Conservation (phyloP, 2,329 filamentous ascomycete genomes). For the Alternaria novae-zelandiae region DNA sequence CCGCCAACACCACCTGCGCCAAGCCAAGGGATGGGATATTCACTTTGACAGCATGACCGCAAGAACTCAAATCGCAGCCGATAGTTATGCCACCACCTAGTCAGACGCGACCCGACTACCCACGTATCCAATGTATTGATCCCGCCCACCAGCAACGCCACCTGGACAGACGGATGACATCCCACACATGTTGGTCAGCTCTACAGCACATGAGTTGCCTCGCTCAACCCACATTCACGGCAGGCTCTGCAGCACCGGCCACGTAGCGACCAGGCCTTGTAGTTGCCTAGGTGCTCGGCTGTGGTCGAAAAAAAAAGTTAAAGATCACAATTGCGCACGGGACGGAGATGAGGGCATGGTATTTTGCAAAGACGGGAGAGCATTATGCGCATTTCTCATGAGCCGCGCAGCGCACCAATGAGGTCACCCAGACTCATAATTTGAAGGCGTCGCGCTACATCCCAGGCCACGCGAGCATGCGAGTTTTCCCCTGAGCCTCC, state of each 20-base stretch:
- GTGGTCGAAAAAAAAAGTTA: not conserved
- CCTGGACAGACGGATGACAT: not conserved
- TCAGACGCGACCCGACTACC: not conserved
- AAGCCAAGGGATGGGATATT: not conserved
- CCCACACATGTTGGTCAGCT: not conserved
- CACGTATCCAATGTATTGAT: not conserved
- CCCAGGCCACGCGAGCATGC: not conserved
- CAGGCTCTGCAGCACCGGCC: not conserved
- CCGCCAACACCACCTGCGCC: not conserved
- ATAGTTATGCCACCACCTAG: not conserved
- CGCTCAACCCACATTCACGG: not conserved
- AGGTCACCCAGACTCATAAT: not conserved
- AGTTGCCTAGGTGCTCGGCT: not conserved
- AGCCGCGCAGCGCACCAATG: not conserved
- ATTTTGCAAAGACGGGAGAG: not conserved
- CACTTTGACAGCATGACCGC: not conserved
- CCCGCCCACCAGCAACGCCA: not conserved
- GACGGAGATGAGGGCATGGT: conserved; percentile 12
- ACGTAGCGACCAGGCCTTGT: not conserved
- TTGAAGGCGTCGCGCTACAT: conserved; percentile 1
- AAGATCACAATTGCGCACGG: not conserved
- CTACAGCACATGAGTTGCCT: not conserved
- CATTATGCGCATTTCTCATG: not conserved
- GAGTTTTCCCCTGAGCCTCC: not conserved
- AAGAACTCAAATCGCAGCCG: not conserved